Base-by-base conservation (phyloP, 768 basidiomycete species). In the Leccinellum rugosiceps region DNA sequence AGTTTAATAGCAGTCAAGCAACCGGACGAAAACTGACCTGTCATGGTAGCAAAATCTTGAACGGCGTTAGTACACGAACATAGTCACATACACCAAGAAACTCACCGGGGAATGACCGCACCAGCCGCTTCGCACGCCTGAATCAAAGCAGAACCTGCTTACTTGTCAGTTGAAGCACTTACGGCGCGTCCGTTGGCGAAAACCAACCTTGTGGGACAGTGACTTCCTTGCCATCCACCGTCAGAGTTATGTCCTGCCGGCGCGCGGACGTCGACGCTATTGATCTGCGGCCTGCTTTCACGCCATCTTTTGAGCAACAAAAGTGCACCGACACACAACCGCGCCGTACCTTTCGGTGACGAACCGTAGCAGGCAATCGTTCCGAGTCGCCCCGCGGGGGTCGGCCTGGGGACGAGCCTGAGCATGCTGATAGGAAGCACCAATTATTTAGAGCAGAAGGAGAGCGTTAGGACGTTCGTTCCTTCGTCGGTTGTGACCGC, bases 211-310 rank as follows among this genome's bases (percentile, higher is more conserved):
- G 94, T 26, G 94, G 94, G 35, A 99, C 94, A 2, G 93, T 94
- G 21, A 99, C 94, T 77, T 94, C 90, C 75, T 95, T 97, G 61
- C 96, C 96, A 74, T 99, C 95, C 43, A 98, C 88, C 2, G 94
- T 96, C 30, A 98, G 77, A 31, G 94, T 96, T 64, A 98, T 88
- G 63, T 93, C 90, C 46, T 88, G 88, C 65, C 80, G 81, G 56
- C 83, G 79, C 57, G 79, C 72, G 17, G 88, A 80, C 2, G 87
- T 82, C 38, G 90, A 87, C 11, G 86, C 76, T 69, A 92, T 80
- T 32, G 79, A 77, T 58, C 87, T 78, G 59, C 79, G 80, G 66
- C 78, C 88, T 88, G 51, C 10, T 63, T 58, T 45, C 43, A 31
- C 46, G 26, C 59, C 34, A 11, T 19, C 19, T 43, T 3, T 50